phyloP scores from a whole-genome alignment of 2,329 filamentous ascomycete genomes.

The Fusarium austroafricanum region DNA sequence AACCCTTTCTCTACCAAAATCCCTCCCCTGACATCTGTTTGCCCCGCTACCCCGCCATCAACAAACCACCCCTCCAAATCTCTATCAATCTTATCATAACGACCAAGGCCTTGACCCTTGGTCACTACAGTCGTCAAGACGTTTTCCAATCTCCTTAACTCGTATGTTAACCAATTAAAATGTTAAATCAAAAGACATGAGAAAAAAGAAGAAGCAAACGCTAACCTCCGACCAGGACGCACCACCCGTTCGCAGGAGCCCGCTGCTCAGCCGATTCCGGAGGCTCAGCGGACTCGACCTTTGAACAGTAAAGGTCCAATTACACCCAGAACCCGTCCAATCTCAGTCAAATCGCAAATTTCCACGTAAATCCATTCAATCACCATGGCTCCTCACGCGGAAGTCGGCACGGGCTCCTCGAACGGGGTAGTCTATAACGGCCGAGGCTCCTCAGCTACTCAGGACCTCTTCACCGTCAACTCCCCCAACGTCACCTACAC shows the following conservation, averaged over 20 bases:
- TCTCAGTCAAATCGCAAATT: constrained; percentile 36
- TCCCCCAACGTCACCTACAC: constrained; percentile 95
- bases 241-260: constrained; percentile 97
- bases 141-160: constrained; percentile 99
- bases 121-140: constrained; percentile 81
- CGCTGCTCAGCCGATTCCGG: constrained; percentile 91
- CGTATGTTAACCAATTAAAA: constrained; percentile 68
- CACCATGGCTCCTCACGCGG: constrained; percentile 92
- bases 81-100: constrained; percentile 39
- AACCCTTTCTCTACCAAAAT: constrained; percentile 11
- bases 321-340: constrained; percentile 48
- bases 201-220: constrained; percentile 13
- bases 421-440: constrained; percentile 69
- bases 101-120: constrained; percentile 67
- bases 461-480: constrained; percentile 83
- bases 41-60: constrained; percentile 43
- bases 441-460: constrained; percentile 57
- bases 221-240: constrained; percentile 69
- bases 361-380: constrained; percentile 52
- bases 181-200: neutral
- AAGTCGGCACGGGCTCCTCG: constrained; percentile 66
- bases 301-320: constrained; percentile 64
- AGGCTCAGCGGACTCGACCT: constrained; percentile 78
- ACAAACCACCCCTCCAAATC: constrained; percentile 37
- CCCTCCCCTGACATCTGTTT: constrained; percentile 29